A percentile compares a stretch with the other conserved stretches of the same genome.
Conservation (phyloP, 345 rosid species). For the Camelina hispida region DNA sequence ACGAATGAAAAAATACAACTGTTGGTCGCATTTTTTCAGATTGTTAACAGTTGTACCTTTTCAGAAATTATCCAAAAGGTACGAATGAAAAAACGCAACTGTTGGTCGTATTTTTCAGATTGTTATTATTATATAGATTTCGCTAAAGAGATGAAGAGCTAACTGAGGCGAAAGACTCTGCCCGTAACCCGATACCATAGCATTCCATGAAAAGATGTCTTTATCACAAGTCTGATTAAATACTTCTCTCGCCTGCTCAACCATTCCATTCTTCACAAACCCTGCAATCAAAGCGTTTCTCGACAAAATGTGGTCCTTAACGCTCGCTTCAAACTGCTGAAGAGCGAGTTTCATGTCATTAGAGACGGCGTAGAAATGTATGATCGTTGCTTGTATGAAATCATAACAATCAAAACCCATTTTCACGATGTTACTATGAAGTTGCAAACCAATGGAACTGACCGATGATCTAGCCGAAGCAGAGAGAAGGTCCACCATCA, state of each 20-base stretch:
- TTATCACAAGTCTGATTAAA: conserved; percentile 65
- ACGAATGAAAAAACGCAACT: too few species aligned
- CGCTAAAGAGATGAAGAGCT: conserved; percentile 63
- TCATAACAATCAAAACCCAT: conserved; percentile 69
- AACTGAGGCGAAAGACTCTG: conserved; percentile 57
- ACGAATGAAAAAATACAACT: too few species aligned
- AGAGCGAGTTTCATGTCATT: conserved; percentile 57
- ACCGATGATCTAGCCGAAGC: conserved; percentile 60
- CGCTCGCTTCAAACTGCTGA: conserved; percentile 61
- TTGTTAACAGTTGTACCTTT: too few species aligned
- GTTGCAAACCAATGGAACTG: conserved; percentile 60
- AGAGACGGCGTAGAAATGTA: conserved; percentile 70
- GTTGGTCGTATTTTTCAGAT: too few species aligned
- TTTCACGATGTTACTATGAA: conserved; percentile 58
- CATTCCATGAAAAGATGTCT: conserved; percentile 85
- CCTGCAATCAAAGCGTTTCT: conserved; percentile 76
- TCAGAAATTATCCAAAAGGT: too few species aligned
- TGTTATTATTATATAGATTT: too few species aligned
- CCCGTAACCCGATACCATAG: conserved; percentile 73
- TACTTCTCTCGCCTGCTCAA: conserved; percentile 58
- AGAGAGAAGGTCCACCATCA: conserved; percentile 76
- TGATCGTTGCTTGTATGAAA: conserved; percentile 70
- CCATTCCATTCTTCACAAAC: conserved; percentile 62
- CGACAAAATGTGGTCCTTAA: conserved; percentile 59
- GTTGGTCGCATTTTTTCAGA: too few species aligned